Base-by-base conservation (phyloP, 2,329 filamentous ascomycete genomes). In the Volutella citrinella region DNA sequence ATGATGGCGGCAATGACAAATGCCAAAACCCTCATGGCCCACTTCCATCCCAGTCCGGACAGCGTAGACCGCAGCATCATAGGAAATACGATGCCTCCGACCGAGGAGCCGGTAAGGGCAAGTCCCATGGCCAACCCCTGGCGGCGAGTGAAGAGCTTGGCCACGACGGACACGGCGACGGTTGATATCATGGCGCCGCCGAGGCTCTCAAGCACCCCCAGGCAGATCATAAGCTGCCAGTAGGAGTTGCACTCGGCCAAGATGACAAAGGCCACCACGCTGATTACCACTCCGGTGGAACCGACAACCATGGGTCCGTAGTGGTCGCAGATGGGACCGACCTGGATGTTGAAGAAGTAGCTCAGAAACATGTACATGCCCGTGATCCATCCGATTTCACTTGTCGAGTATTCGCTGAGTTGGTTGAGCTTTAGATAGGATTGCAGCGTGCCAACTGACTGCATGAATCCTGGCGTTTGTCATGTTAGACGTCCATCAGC, bases 321-420 rank as follows among this genome's bases (percentile, higher is more conserved):
- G 1, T 55, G 55, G 36, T 71, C 68, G 38, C 70, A 66, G 3
- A 71, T 34, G 4, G 68, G 68, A 0, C 68, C 66, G 7, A 66
- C 57, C 46, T 68, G 66, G 7, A 70, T 63, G 3, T 61, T 65
- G 3, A 68, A 51, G 13, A 65, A 58, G 1, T 69, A 45, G 0
- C 59, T 54, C 2, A 70, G 43, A 21, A 66, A 69, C 8, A 61
- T 59, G 19, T 68, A 61, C 3, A 69, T 42, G 1, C 65, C 65
- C 0, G 61, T 59, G 30, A 70, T 70, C 68, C 67, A 72, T n/a
- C 66, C 68, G 1, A 72, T 56, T 27, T 70, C 62, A 5, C 63
- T 45, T 4, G 61, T 48, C 10, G 56, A 57, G 38, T 68, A 68
- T 6, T 38, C 34, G 0, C 57, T 48, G 1, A 72, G 54, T 44